Base-by-base conservation (phyloP, 495 filamentous ascomycete species). In the Pyrenopolyporus hunteri region DNA sequence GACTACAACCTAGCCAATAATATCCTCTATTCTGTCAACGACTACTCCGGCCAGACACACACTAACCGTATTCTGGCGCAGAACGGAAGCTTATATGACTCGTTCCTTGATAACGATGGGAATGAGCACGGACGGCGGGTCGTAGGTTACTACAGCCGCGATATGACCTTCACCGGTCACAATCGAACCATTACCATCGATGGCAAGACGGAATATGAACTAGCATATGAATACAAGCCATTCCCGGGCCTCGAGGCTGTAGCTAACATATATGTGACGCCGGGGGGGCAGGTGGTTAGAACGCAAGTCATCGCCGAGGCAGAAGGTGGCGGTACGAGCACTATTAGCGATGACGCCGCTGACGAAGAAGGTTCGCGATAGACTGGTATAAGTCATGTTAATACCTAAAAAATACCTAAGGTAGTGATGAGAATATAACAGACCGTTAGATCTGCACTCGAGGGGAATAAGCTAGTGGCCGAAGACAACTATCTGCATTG, bases 11-110 rank as follows among this genome's bases (percentile, higher is more conserved):
- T 70, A 17, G 69, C 64, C 48, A 79, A 75, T 67, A 75, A 81
- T 57, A 76, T 85, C 42, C 73, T 85, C 16, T 85, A 83, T 67
- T 76, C 73, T 51, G 69, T 81, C 59, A 85, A 85, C 69, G 76
- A 85, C 70, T 85, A 82, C 69, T 64, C 66, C 6, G 82, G 82
- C 4, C 68, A 80, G 40, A 79, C 76, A 29, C 82, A 84, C 68
- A 83, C 80, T 36, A 84, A 84, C 68, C 79, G 80, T 35, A 64
- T 83, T 14, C 68, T 85, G 42, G 78, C 72, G 29, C 82, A 84
- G 72, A 79, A 82, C 64, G 83, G 82, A 46, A 73, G 70, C 55
- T 74, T 85, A 32, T 71, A 79, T 31, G 82, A 84, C 46, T 69
- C 79, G 63, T 76, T 65, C 22, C 73, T 85, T 1, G 78, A 84